Conservation (phyloP, 1,284 basidiomycete genomes). For the Puccinia novopanici region DNA sequence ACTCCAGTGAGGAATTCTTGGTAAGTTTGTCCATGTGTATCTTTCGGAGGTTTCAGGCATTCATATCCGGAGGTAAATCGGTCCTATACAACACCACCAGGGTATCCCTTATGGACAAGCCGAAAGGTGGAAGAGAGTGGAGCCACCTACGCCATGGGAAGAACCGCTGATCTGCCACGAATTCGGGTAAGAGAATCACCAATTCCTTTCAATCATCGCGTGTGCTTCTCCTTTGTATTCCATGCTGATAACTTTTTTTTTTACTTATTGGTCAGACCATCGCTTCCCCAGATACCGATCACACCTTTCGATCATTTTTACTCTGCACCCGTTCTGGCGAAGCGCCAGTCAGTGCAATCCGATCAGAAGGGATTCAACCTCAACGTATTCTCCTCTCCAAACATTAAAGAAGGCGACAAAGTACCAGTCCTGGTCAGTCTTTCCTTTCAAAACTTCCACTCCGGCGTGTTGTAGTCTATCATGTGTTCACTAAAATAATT, state of each 20-base stretch:
- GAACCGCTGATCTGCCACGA: conserved; percentile 25
- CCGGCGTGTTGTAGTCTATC: no score
- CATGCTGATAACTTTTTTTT: background rate
- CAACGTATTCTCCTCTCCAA: conserved; percentile 24
- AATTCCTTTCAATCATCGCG: no score
- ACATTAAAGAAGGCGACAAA: conserved; percentile 7
- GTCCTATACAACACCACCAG: background rate
- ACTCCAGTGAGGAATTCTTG: conserved; percentile 38
- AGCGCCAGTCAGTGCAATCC: background rate
- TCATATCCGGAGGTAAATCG: background rate
- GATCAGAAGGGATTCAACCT: conserved; percentile 39
- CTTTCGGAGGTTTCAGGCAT: background rate
- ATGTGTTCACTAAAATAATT: no score
- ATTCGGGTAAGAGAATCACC: conserved; percentile 23
- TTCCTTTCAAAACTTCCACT: no score
- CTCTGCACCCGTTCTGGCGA: background rate
- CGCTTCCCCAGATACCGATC: background rate
- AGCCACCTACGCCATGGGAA: conserved; percentile 28
- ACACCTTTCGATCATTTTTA: background rate
- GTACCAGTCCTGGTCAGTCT: conserved; percentile 34
- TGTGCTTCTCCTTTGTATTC: background rate
- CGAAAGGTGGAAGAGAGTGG: conserved; percentile 30
- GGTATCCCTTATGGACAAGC: conserved; percentile 47
- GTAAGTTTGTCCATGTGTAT: conserved; percentile 11
- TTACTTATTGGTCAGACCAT: background rate